A percentile compares a stretch with the other conserved stretches of the same genome.
phyloP scores from a whole-genome alignment of 768 basidiomycete species.

The Tephrocybe sp. region DNA sequence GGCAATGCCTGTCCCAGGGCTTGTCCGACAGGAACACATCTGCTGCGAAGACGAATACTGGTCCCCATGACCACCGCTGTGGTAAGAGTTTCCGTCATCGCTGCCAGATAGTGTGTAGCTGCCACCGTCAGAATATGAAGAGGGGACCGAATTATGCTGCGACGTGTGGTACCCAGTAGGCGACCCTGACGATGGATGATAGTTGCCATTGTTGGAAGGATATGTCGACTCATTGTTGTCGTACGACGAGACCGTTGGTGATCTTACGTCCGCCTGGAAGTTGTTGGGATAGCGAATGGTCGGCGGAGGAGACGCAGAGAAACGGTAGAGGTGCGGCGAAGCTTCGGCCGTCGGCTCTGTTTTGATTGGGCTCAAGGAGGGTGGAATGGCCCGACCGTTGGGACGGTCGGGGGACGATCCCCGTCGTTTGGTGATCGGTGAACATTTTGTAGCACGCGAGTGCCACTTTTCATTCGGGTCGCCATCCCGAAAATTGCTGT shows the following conservation, averaged over 20 bases:
- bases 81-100: constrained; percentile 39
- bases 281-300: constrained; percentile 54
- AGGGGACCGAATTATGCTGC: constrained; percentile 24
- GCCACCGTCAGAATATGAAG: constrained; percentile 39
- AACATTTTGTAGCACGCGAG: constrained; percentile 74
- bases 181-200: constrained; percentile 24
- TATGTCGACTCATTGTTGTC: constrained; percentile 35
- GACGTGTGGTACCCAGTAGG: constrained; percentile 26
- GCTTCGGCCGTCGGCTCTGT: constrained; percentile 58
- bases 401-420: constrained; percentile 34
- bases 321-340: constrained; percentile 62
- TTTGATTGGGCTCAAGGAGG: constrained; percentile 64
- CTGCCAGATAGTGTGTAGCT: constrained; percentile 36
- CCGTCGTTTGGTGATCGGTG: constrained; percentile 42
- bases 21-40: constrained; percentile 64
- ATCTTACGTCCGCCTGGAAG: constrained; percentile 46
- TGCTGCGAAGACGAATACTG: constrained; percentile 33
- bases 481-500: constrained; percentile 74
- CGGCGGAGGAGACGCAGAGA: constrained; percentile 61
- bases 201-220: constrained; percentile 17
- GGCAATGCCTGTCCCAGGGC: constrained; percentile 56
- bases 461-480: constrained; percentile 87
- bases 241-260: constrained; percentile 35
- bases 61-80: constrained; percentile 35
- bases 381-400: constrained; percentile 40